Percentiles rank a stretch among this genome's conserved stretches.
phyloP scores from a whole-genome alignment of 1,139 yeast genomes.

The Lodderomyces oxycetoniae region DNA sequence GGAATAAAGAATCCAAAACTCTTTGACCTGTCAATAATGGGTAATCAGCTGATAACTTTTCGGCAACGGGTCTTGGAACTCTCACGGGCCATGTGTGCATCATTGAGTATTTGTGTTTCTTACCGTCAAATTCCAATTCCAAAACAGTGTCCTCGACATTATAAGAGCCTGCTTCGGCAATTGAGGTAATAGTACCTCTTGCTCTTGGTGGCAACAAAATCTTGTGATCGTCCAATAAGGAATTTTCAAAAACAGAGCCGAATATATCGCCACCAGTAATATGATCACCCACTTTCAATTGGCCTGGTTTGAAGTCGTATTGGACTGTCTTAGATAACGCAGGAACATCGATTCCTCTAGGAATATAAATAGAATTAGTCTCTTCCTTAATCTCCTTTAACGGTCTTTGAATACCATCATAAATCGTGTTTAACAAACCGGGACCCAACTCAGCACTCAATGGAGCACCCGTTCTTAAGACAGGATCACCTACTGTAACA shows the following conservation, averaged over 20 bases:
- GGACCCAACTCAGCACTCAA: slow-evolving; percentile 98
- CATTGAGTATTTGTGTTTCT: slow-evolving; percentile 78
- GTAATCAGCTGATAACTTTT: slow-evolving; percentile 84
- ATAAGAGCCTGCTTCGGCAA: slow-evolving; percentile 88
- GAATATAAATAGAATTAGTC: slow-evolving; percentile 90
- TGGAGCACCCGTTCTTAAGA: slow-evolving; percentile 95
- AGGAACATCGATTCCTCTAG: slow-evolving; percentile 98
- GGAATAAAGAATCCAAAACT: slow-evolving; percentile 95
- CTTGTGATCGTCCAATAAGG: slow-evolving; percentile 86
- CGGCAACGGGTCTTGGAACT: slow-evolving; percentile 97
- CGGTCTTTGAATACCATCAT: slow-evolving; percentile 99
- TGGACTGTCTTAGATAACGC: slow-evolving; percentile 76
- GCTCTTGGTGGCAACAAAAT: slow-evolving; percentile 96
- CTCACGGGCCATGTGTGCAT: slow-evolving; percentile 99
- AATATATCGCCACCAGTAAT: slow-evolving; percentile 97
- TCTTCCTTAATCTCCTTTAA: slow-evolving; percentile 82
- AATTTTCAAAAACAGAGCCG: slow-evolving; percentile 91
- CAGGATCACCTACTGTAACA: slow-evolving; percentile 98
- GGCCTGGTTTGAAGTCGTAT: slow-evolving; percentile 83
- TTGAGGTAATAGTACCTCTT: slow-evolving; percentile 88
- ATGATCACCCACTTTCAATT: slow-evolving; percentile 88
- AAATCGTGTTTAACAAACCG: slow-evolving; percentile 97
- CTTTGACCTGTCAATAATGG: slow-evolving; percentile 98
- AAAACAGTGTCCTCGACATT: slow-evolving; percentile 82
- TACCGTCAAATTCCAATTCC: slow-evolving; percentile 94